Evolutionary conservation across 768 basidiomycete genomes (phyloP), one percentile per base, ranked within the genome.

Genomic region (Sporobolomyces roseus): DNA sequence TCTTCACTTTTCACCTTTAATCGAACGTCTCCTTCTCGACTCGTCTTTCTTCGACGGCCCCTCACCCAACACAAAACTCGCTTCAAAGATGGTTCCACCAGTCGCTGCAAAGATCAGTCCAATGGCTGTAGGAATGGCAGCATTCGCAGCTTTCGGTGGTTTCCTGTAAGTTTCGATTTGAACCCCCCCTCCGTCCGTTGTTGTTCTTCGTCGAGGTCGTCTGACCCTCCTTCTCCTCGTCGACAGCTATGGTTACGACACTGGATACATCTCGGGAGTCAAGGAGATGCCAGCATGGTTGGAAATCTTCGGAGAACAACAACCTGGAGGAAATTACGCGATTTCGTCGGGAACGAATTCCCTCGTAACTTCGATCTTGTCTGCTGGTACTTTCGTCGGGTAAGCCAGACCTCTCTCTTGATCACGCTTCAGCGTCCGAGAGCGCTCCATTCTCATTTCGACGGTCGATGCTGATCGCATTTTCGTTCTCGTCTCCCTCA

Each of bases 361-460:
- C 83, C 77, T 86, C 61, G 60, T 78, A 35, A 81, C 83, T 54
- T 82, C 81, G 35, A 87, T 89, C 74, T 84, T 90, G 49, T 90
- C 89, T 12, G 88, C 87, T 14, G 90, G 90, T 64, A 91, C 89
- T 30, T 90, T 91, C 82, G n/a, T n/a, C n/a, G n/a, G n/a, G n/a
- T n/a, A n/a, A n/a, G n/a, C n/a, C n/a, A n/a, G n/a, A n/a, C n/a
- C n/a, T n/a, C n/a, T n/a, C n/a, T n/a, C n/a, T n/a, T n/a, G n/a
- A n/a, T n/a, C n/a, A n/a, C n/a, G n/a, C n/a, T n/a, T n/a, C n/a
- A n/a, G n/a, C n/a, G n/a, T n/a, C n/a, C n/a, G n/a, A n/a, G n/a
- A n/a, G n/a, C n/a, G n/a, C n/a, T n/a, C n/a, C n/a, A n/a, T n/a
- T n/a, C n/a, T n/a, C n/a, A n/a, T n/a, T n/a, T n/a, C n/a, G n/a